Evolutionary conservation across 495 filamentous ascomycete genomes (phyloP), one percentile per base, ranked within the genome.

Genomic region (Cercophora sp.): DNA sequence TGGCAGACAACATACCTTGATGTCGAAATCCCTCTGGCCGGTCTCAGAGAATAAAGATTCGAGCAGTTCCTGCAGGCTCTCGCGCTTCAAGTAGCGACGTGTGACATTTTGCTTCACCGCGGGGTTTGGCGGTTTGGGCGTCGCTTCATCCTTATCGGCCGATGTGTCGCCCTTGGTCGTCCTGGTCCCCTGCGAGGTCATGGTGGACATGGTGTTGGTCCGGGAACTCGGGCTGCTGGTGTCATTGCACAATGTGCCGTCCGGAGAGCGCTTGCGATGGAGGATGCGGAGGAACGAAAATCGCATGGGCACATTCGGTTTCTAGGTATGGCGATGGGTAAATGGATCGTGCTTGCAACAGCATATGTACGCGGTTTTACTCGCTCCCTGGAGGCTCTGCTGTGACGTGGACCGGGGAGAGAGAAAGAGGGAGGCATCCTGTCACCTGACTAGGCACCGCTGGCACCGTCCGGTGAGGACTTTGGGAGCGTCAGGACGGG

Each of bases 71-170:
- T 70, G 65, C 8, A 74, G 60, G 11, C 35, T 60, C 6, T 55
- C 39, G 54, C 62, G 57, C 27, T 62, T 60, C 20, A 74, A 57
- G 36, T 74, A 72, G n/a, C 61, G 61, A 5, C 59, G 31, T 18
- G 27, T 41, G 1, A 57, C 37, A 31, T 63, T 62, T 26, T 65
- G 61, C 19, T 51, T 55, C n/a, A 58, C 51, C 13, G 8, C 41
- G 9, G 23, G 19, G 11, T 44, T 26, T 4, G 25, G 8, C 23
- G 22, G 42, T n/a, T 26, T 22, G 15, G 47, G 13, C 32, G 31
- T 35, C 19, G 24, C 24, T 8, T 50, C 25, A 29, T 15, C 15
- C 15, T 8, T 5, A 25, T 27, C 26, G n/a, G n/a, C n/a, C n/a
- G n/a, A n/a, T n/a, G n/a, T n/a, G n/a, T n/a, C n/a, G n/a, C n/a